These are phyloP conservation scores for Rhinocladiella similis DNA, from an alignment of 2,329 filamentous ascomycete genomes.

Conservation along the genomic window DNA sequence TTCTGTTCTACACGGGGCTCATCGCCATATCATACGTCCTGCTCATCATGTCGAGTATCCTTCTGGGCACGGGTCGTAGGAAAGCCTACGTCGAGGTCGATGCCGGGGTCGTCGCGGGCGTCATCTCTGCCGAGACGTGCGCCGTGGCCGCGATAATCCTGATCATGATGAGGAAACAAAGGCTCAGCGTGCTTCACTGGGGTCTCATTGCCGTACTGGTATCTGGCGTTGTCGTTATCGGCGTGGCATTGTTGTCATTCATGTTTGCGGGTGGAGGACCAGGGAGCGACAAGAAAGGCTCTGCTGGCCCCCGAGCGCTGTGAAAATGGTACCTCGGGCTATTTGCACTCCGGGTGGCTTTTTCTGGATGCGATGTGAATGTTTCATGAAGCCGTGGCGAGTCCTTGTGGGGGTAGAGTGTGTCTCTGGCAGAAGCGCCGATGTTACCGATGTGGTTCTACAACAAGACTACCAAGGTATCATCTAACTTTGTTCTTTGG, in stretches of 20 bases:
- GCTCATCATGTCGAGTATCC: conserved; percentile 62
- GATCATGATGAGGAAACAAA: conserved; percentile 21
- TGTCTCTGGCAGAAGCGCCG: no score
- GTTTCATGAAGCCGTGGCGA: no score
- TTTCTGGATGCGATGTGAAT: no score
- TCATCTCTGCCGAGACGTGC: conserved; percentile 55
- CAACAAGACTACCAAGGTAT: no score
- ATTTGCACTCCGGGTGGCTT: no score
- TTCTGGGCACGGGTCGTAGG: conserved; percentile 68
- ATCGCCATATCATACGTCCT: conserved; percentile 64
- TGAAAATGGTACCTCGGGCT: neutral
- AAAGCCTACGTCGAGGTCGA: conserved; percentile 72
- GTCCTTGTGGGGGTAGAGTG: no score
- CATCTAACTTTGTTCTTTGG: no score
- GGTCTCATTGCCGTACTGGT: conserved; percentile 15
- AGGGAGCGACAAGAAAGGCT: neutral
- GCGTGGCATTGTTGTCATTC: conserved; percentile 12
- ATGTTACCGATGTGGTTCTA: no score
- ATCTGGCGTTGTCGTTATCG: conserved; percentile 12
- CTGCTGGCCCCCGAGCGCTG: neutral
- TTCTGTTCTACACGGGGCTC: conserved; percentile 53
- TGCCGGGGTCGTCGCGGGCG: conserved; percentile 68
- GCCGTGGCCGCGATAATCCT: conserved; percentile 17
- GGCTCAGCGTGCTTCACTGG: conserved; percentile 19
- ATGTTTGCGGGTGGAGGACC: conserved; percentile 8